Evolutionary conservation across 2,329 filamentous ascomycete genomes (phyloP), one percentile per base, ranked within the genome.

Genomic region (Lachnellula suecica): DNA sequence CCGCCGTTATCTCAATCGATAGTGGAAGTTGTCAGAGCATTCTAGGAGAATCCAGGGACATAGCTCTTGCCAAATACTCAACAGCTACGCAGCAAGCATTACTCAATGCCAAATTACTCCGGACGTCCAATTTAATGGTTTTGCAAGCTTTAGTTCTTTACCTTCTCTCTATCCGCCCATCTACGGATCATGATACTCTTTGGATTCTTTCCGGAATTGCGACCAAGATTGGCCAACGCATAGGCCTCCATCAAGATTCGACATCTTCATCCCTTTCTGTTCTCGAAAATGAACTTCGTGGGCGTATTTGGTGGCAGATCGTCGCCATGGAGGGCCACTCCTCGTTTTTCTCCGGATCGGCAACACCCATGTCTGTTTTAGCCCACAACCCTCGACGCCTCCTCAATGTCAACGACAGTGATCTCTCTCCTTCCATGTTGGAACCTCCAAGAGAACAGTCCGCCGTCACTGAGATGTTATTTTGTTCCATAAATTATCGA

Each of bases 111-210:
- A 79, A 81, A 9, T 86, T 89, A 11, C 52, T 91, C 70, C 78
- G 82, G 24, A 81, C 81, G 11, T 80, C 81, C 1, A 85, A 90
- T 53, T 64, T 88, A 8, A 78, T 81, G 46, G 76, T 86, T 3
- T 69, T 91, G 22, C 86, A 90, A 67, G 87, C 85, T 1, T 84
- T 84, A 52, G 71, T 86, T 5, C 71, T 90, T 15, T 89, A 86
- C 59, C 72, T 88, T n/a, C 42, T 51, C 22, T 43, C 49, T 31
- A 51, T 51, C 29, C 49, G 49, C 6, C 44, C 41, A 10, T 38
- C 29, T 10, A 41, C 29, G 19, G 56, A 77, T 47, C 68, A 71
- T 3, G 69, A 72, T 29, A 70, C 72, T 68, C 72, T 74, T 29
- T 78, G 74, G 73, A 70, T 74, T 7, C 62, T 78, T 24, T 72